phyloP scores from a whole-genome alignment of 2,329 filamentous ascomycete species.

The Phaeosphaeriaceae sp. region DNA sequence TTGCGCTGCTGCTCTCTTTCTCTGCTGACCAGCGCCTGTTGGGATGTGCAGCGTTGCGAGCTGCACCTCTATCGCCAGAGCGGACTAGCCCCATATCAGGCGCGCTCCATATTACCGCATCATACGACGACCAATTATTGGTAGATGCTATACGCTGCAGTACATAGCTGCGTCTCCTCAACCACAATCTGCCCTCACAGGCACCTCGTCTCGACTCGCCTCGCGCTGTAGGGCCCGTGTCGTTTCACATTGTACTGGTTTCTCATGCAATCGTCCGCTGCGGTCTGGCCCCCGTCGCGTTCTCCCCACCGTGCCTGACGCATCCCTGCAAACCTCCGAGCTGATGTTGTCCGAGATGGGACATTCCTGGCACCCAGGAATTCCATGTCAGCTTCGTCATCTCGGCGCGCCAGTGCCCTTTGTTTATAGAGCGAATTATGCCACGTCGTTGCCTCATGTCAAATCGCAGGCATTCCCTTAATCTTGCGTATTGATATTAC shows the following conservation, averaged over 20 bases:
- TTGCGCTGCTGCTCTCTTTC: not conserved
- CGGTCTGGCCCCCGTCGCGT: not conserved
- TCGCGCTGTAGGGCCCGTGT: not conserved
- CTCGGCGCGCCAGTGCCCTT: too few species aligned
- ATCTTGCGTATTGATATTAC: too few species aligned
- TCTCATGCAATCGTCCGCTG: conserved; percentile 1
- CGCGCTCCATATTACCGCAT: conserved; percentile 22
- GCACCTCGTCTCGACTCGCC: conserved; percentile 2
- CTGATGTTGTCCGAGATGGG: not conserved
- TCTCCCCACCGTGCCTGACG: not conserved
- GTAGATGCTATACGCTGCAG: not conserved
- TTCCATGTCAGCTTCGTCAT: not conserved
- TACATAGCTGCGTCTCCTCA: not conserved
- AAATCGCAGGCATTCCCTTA: not conserved
- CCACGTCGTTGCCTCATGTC: not conserved
- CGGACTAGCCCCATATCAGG: conserved; percentile 9
- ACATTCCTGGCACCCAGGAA: not conserved
- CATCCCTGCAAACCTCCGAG: not conserved
- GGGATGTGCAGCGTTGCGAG: conserved; percentile 15
- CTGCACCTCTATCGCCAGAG: conserved; percentile 15
- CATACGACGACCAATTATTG: conserved; percentile 15
- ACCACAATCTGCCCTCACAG: too few species aligned
- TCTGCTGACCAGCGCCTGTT: conserved; percentile 11
- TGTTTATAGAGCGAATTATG: not conserved
- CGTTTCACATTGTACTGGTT: conserved; percentile 6